Evolutionary conservation across 306 rosid species (phyloP), one percentile per base, ranked within the genome.

Genomic region (Myrica gale): DNA sequence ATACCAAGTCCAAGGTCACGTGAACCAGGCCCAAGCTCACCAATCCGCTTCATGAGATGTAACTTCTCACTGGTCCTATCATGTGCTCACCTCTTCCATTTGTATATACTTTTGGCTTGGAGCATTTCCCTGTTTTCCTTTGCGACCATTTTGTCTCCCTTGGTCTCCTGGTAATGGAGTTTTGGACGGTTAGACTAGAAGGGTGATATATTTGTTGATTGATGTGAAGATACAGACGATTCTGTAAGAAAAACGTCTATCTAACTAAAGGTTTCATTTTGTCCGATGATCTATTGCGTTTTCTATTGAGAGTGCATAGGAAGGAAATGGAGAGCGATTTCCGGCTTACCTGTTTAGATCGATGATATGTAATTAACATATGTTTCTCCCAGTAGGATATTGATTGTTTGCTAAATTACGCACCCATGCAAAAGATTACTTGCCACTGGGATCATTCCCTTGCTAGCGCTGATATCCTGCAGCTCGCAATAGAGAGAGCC

Each of bases 11-110:
- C 83, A 79, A 26, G 77, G 85, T 57, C 91, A 84, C 72, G 1
- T 70, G 20, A 46, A 70, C 1, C 77, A 84, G 43, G 78, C 89
- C 58, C 85, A 82, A 45, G 81, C 83, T 76, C 93, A 83, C 78
- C 79, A 80, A 5, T 71, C 78, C 72, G 72, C 83, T 26, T 79
- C 87, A 10, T 89, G 84, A 83, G 42, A 26, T 39, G 70, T 54
- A 9, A n/a, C 26, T 4, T 42, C 11, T 39, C 19, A n/a, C 26
- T 8, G 56, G 7, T 39, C 11, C 16, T 48, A 48, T 53, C 3
- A 8, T 65, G 48, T 52, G 2, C 47, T 21, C 21, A 1, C 16
- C 3, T 48, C 52, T 74, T 63, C 73, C 67, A 19, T n/a, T 57
- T 82, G 81, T 77, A 58, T 32, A 77, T 77, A 72, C 74, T 57